Conservation (phyloP, 1,284 basidiomycete genomes). For the Prillingera fragicola region DNA sequence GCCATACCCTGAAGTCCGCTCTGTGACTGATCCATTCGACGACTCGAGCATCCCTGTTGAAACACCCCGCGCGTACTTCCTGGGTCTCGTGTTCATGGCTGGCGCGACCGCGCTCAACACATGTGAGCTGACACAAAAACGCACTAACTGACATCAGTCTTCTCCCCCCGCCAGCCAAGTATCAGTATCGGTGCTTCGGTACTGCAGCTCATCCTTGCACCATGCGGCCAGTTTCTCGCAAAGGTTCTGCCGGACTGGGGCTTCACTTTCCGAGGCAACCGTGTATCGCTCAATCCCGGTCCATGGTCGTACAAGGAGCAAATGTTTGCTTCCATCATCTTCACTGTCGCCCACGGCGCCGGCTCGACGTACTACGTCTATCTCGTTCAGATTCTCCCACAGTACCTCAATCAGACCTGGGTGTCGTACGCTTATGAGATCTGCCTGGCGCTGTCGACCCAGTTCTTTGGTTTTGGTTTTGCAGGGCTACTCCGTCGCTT, state of each 20-base stretch:
- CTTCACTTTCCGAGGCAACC: constrained; percentile 10
- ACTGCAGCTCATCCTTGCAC: constrained; percentile 8
- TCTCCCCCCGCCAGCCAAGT: constrained; percentile 7
- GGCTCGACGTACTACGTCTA: background rate
- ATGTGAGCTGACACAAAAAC: constrained; percentile 1
- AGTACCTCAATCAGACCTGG: constrained; percentile 4
- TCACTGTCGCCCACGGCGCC: constrained; percentile 1
- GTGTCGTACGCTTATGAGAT: constrained; percentile 4
- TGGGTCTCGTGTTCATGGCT: constrained; percentile 9
- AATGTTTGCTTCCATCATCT: constrained; percentile 4
- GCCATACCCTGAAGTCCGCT: constrained; percentile 16
- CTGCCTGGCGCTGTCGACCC: constrained; percentile 3
- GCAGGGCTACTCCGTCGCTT: constrained; percentile 11
- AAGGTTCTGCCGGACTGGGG: constrained; percentile 11
- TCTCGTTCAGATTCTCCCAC: constrained; percentile 1
- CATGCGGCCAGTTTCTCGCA: background rate
- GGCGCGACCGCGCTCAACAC: constrained; percentile 9
- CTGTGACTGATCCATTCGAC: constrained; percentile 11
- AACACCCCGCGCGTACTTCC: constrained; percentile 8
- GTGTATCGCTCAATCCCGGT: constrained; percentile 23
- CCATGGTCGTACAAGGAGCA: constrained; percentile 28
- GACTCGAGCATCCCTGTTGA: constrained; percentile 9
- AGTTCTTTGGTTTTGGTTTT: constrained; percentile 6
- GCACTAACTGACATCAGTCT: constrained; percentile 1
- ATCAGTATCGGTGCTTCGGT: constrained; percentile 3